Conservation (phyloP, 106 monocot species). For the Amphibolis antarctica region DNA sequence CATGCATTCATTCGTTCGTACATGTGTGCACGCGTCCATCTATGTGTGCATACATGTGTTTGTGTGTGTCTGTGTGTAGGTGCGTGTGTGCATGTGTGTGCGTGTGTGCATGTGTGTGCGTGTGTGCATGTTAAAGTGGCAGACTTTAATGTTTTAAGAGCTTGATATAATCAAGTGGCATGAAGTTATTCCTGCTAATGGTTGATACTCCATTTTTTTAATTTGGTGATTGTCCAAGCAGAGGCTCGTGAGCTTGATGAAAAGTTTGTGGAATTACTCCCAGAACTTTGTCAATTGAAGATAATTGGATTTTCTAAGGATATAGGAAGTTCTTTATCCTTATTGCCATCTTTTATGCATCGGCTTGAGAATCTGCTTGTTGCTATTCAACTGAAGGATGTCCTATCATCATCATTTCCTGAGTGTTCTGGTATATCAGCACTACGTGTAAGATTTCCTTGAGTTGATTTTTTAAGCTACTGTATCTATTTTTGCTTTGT, state of each 20-base stretch:
- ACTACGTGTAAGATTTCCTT: conserved; percentile 34
- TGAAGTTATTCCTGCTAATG: too few species aligned
- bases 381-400: conserved; percentile 69
- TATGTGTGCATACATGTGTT: too few species aligned
- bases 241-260: conserved; percentile 47
- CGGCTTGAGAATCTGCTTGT: conserved; percentile 86
- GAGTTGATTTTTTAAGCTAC: not conserved
- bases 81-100: too few species aligned
- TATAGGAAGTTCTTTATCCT: conserved; percentile 79
- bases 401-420: conserved; percentile 43
- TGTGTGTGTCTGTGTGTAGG: too few species aligned
- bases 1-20: too few species aligned
- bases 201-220: too few species aligned
- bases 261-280: conserved; percentile 79
- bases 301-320: conserved; percentile 92
- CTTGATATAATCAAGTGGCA: too few species aligned
- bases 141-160: too few species aligned
- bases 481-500: not conserved
- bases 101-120: too few species aligned
- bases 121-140: too few species aligned
- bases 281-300: conserved; percentile 75
- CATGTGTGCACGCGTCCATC: too few species aligned
- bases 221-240: conserved; percentile 16
- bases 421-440: conserved; percentile 60
- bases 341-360: conserved; percentile 89